A percentile compares a stretch with the other conserved stretches of the same genome.
phyloP scores from a whole-genome alignment of 306 rosid species.

The Gillenia trifoliata region DNA sequence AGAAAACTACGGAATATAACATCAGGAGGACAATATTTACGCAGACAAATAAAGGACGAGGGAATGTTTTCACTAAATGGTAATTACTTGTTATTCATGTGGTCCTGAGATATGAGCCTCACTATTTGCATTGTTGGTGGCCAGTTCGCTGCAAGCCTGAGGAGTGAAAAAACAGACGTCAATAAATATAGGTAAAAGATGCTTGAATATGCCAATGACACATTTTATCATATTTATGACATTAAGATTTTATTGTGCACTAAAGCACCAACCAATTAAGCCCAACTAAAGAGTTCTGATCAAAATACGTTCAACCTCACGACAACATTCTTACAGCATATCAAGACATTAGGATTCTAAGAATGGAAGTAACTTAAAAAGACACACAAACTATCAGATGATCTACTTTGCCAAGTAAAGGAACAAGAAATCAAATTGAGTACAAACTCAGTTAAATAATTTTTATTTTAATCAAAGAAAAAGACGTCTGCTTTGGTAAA shows the following conservation, averaged over 20 bases:
- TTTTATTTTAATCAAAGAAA: not conserved
- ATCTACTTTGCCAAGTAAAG: not conserved
- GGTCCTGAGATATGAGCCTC: conserved; percentile 93
- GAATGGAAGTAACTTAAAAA: not conserved
- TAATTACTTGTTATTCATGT: conserved; percentile 89
- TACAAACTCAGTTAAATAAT: not conserved
- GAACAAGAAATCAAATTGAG: not conserved
- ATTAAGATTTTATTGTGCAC: not conserved
- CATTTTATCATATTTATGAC: not conserved
- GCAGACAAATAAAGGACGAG: not conserved
- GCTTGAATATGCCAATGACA: not conserved
- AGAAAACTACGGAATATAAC: conserved; percentile 8
- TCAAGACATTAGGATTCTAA: not conserved
- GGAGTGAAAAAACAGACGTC: conserved; percentile 24
- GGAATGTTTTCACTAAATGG: conserved; percentile 18
- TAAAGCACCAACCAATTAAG: not conserved
- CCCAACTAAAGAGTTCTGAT: not conserved
- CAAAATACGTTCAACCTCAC: not conserved
- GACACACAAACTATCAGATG: not conserved
- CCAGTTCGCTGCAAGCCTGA: conserved; percentile 99
- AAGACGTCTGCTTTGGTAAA: not conserved
- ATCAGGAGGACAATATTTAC: conserved; percentile 7
- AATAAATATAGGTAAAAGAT: conserved; percentile 10
- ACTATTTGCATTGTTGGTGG: conserved; percentile 86
- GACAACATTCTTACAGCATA: not conserved